A percentile compares a stretch with the other conserved stretches of the same genome.
Conservation (phyloP, 805 yeast species). For the Kregervanrija fluxuum region DNA sequence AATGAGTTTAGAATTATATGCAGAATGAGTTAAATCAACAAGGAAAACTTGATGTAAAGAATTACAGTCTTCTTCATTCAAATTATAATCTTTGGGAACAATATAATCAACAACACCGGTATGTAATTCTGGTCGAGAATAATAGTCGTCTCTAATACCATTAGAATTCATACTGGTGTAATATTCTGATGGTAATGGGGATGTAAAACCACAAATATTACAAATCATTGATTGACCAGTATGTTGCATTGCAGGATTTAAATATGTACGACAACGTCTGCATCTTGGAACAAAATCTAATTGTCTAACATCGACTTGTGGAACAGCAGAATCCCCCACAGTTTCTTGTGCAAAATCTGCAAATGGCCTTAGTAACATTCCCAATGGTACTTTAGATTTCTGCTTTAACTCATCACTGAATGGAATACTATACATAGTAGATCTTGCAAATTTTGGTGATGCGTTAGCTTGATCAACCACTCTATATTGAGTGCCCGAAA, state of each 20-base stretch:
- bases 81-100: conserved; percentile 69
- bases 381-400: conserved; percentile 72
- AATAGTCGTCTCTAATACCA: conserved; percentile 58
- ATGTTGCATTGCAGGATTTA: conserved; percentile 76
- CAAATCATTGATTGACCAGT: conserved; percentile 64
- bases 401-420: conserved; percentile 59
- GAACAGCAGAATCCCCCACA: conserved; percentile 42
- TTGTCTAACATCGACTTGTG: conserved; percentile 54
- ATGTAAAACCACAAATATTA: conserved; percentile 79
- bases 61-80: conserved; percentile 18
- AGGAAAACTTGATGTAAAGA: conserved; percentile 36
- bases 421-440: conserved; percentile 81
- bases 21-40: conserved; percentile 70
- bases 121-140: conserved; percentile 65
- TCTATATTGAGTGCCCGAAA: conserved; percentile 62
- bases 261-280: conserved; percentile 82
- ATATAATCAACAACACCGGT: conserved; percentile 80
- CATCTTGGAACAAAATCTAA: conserved; percentile 79
- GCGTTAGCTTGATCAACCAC: conserved; percentile 81
- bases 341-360: conserved; percentile 46
- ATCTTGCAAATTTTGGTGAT: conserved; percentile 69
- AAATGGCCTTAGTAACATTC: conserved; percentile 78
- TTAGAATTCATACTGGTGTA: conserved; percentile 51
- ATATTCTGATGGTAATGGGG: conserved; percentile 62
- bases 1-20: conserved; percentile 44